These are phyloP conservation scores for Dalechampia spathulata DNA, from an alignment of 441 rosid species.

Conservation along the genomic window DNA sequence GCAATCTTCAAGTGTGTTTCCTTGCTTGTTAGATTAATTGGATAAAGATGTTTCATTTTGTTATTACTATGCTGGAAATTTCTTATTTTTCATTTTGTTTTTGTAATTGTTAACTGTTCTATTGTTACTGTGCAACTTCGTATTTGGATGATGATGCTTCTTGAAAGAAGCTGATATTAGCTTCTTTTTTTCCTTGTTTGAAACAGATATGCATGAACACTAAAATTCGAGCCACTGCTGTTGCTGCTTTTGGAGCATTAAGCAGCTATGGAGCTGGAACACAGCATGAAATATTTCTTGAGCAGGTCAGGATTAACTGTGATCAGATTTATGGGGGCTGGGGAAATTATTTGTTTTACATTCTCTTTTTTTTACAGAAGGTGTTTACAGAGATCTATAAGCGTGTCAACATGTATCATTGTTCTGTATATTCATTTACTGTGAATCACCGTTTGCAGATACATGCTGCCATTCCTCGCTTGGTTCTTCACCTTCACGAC, in stretches of 20 bases:
- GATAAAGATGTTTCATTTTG: neutral
- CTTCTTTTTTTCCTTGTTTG: conserved; percentile 3
- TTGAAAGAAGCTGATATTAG: conserved; percentile 6
- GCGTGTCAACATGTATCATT: neutral
- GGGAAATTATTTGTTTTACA: neutral
- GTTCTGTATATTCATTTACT: conserved; percentile 9
- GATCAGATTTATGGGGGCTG: neutral
- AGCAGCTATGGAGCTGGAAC: conserved; percentile 69
- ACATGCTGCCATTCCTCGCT: conserved; percentile 74
- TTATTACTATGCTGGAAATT: neutral
- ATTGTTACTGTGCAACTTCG: conserved; percentile 5
- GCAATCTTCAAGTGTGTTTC: conserved; percentile 72
- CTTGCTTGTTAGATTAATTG: conserved; percentile 3
- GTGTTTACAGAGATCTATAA: neutral
- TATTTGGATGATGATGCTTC: neutral
- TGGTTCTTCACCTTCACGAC: conserved; percentile 79
- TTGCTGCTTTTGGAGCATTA: conserved; percentile 86
- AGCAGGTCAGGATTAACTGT: conserved; percentile 49
- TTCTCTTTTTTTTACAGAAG: neutral
- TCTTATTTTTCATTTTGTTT: conserved; percentile 1
- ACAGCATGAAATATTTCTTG: conserved; percentile 72
- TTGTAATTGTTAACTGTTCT: conserved; percentile 1
- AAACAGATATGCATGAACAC: conserved; percentile 67
- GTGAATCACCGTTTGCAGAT: conserved; percentile 39
- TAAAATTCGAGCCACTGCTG: conserved; percentile 84